Base-by-base conservation (phyloP, 352 stramenopile genomes). In the Phytophthora vignae region DNA sequence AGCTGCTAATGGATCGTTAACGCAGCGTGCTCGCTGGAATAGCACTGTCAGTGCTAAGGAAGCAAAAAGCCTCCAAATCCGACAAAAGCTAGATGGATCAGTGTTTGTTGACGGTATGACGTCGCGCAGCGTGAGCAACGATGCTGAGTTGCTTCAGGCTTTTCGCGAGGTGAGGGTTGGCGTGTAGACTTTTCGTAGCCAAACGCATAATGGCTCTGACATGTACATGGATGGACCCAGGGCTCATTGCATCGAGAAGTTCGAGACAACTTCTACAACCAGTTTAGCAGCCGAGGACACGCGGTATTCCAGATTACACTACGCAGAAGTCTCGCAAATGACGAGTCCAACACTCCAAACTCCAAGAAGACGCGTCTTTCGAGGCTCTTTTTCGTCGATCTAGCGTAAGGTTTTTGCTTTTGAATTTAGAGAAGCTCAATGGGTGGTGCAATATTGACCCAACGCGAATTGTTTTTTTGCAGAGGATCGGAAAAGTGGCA, bases 401-500 rank as follows among this genome's bases (percentile, higher is more conserved):
- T 94, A 27, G 83, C 85, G 85, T 93, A 40, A 59, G 48, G 74
- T n/a, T n/a, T n/a, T n/a, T n/a, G n/a, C n/a, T 64, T 3, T 27
- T n/a, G 52, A 0, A 56, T 22, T 38, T 40, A 48, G 29, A 27
- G n/a, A 21, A 27, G 17, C 1, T 36, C 4, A 4, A 6, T 55
- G 1, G n/a, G n/a, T n/a, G n/a, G n/a, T n/a, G n/a, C n/a, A n/a
- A 1, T 57, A 59, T 42, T 72, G 46, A 69, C 36, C 62, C 1
- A 8, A 56, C 15, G 19, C 59, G 29, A 36, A 29, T 49, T 19
- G 12, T 27, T 53, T 54, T 12, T 59, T 9, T 70, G 31, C 40
- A 93, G 83, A 44, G 85, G 83, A 19, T 92, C 83, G 3, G 85
- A 92, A 67, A 90, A 91, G 54, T 91, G 84, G 86, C 82, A 90